A percentile compares a stretch with the other conserved stretches of the same genome.
phyloP scores from a whole-genome alignment of 169 alveolate genomes.

The Cryptosporidium muris region DNA sequence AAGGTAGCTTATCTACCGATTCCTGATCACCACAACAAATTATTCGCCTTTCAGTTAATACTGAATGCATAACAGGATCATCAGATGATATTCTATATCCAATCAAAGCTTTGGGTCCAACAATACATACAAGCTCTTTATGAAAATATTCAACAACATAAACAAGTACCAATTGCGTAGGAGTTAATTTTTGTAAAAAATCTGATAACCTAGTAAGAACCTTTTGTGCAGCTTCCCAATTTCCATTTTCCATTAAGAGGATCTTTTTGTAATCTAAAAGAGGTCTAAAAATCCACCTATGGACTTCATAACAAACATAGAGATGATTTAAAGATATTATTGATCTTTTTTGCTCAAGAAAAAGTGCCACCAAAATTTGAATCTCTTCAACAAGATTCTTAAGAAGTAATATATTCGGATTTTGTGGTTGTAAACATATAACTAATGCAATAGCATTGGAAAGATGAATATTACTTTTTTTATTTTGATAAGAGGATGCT shows the following conservation, averaged over 20 bases:
- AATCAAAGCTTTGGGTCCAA: conserved; percentile 43
- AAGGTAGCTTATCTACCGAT: not conserved
- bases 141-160: conserved; percentile 13
- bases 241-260: not conserved
- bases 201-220: conserved; percentile 34
- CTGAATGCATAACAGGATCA: not conserved
- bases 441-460: conserved; percentile 16
- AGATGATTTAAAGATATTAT: conserved; percentile 1
- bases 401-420: conserved; percentile 56
- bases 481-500: not conserved
- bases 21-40: not conserved
- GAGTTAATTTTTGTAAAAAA: conserved; percentile 22
- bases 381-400: conserved; percentile 22
- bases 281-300: conserved; percentile 69
- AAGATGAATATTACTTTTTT: not conserved
- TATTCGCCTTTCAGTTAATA: not conserved
- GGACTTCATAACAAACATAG: conserved; percentile 2
- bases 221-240: conserved; percentile 18
- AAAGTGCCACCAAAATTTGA: conserved; percentile 22
- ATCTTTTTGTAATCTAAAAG: not conserved
- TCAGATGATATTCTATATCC: conserved; percentile 16
- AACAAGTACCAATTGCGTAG: conserved; percentile 15
- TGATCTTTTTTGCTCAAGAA: conserved; percentile 31
- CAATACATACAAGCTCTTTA: conserved; percentile 25
- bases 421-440: conserved; percentile 64